Conservation (phyloP, 345 rosid species). For the Ricinus communis region DNA sequence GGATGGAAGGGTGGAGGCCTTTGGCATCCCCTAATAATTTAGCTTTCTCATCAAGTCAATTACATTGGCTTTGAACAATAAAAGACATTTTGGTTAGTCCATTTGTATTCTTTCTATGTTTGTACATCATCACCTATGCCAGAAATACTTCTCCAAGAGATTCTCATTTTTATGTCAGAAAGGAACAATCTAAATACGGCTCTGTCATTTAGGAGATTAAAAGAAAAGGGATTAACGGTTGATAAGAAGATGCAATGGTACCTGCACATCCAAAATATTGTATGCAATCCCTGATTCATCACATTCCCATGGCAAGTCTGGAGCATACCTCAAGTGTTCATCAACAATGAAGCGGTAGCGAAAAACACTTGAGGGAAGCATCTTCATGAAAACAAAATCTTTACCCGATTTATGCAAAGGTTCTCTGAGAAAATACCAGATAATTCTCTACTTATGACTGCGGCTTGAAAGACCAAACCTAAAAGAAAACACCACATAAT, state of each 20-base stretch:
- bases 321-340: constrained; percentile 37
- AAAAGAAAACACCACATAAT: constrained; percentile 6
- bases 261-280: constrained; percentile 65
- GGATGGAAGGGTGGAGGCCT: too few relatives aligned
- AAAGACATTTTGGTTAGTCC: too few relatives aligned
- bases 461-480: neutral
- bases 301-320: constrained; percentile 49
- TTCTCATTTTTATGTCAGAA: too few relatives aligned
- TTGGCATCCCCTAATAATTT: too few relatives aligned
- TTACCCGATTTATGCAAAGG: constrained; percentile 45
- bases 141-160: too few relatives aligned
- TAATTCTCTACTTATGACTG: neutral
- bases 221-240: too few relatives aligned
- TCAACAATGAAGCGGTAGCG: constrained; percentile 62
- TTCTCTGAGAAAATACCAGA: constrained; percentile 34
- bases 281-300: constrained; percentile 41
- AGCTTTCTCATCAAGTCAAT: too few relatives aligned
- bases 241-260: constrained; percentile 10
- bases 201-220: too few relatives aligned
- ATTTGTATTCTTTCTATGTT: too few relatives aligned
- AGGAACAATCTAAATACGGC: too few relatives aligned
- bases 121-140: too few relatives aligned
- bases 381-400: constrained; percentile 50
- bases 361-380: constrained; percentile 55
- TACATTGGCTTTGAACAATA: too few relatives aligned